These are phyloP conservation scores for Jasminum sambac DNA, from an alignment of 257 asterid genomes.

Conservation along the genomic window DNA sequence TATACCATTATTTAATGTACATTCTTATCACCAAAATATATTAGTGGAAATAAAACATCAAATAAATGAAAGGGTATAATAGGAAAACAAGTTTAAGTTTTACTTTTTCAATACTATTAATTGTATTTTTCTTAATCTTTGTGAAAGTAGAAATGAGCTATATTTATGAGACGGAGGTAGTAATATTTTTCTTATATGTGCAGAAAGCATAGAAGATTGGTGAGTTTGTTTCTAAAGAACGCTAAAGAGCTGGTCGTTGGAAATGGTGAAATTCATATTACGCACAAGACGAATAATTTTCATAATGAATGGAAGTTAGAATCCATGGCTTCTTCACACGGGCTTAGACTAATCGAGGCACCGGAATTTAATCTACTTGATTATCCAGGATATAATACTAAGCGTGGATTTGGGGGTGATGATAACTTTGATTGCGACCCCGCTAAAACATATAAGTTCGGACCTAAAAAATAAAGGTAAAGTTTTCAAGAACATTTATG, in stretches of 20 bases:
- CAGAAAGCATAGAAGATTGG: conserved; percentile 28
- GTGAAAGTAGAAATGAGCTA: too few species aligned
- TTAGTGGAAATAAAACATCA: too few species aligned
- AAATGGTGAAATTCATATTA: conserved; percentile 32
- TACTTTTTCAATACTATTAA: too few species aligned
- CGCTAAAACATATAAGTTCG: conserved; percentile 19
- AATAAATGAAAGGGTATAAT: too few species aligned
- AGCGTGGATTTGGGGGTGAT: conserved; percentile 23
- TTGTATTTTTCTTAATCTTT: too few species aligned
- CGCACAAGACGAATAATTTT: conserved; percentile 34
- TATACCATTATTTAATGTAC: too few species aligned
- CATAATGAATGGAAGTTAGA: conserved; percentile 28
- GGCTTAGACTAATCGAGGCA: conserved; percentile 8
- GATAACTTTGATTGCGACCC: conserved; percentile 20
- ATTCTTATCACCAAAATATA: too few species aligned
- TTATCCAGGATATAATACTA: conserved; percentile 26
- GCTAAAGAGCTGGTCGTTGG: conserved; percentile 17
- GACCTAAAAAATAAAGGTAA: background rate
- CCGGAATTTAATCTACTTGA: conserved; percentile 6
- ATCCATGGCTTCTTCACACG: conserved; percentile 6
- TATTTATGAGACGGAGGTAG: too few species aligned
- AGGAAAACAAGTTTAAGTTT: too few species aligned
- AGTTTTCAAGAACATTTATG: too few species aligned
- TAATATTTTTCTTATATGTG: too few species aligned
- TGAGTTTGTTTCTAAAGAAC: conserved; percentile 12